Conservation (phyloP, 2,329 filamentous ascomycete genomes). For the Botryotinia globosa region DNA sequence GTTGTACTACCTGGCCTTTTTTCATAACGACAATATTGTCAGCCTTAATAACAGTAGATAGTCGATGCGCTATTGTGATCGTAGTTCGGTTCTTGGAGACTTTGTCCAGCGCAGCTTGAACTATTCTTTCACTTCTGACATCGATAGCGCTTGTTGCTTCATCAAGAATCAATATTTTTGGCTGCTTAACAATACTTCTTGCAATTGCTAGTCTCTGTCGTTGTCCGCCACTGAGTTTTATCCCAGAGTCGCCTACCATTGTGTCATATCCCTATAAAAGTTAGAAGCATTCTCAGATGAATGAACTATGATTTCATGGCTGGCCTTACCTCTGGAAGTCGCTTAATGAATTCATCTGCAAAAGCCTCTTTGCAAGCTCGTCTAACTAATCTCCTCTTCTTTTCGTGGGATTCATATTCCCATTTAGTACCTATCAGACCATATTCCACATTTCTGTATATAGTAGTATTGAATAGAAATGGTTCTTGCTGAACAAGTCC, state of each 20-base stretch:
- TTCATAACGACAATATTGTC: slow-evolving; percentile 81
- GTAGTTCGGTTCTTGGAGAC: slow-evolving; percentile 82
- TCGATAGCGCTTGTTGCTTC: slow-evolving; percentile 67
- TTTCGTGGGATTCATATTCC: slow-evolving; percentile 22
- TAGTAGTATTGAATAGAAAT: slow-evolving; percentile 51
- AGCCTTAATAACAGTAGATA: slow-evolving; percentile 87
- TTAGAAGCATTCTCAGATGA: neutral
- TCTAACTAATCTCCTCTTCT: slow-evolving; percentile 27
- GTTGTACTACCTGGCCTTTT: slow-evolving; percentile 69
- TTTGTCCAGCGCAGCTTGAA: slow-evolving; percentile 79
- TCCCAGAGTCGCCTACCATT: slow-evolving; percentile 69
- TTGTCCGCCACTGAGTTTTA: slow-evolving; percentile 77
- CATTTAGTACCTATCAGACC: slow-evolving; percentile 28
- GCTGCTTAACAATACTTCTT: slow-evolving; percentile 51
- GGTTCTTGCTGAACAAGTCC: slow-evolving; percentile 56
- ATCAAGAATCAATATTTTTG: slow-evolving; percentile 57
- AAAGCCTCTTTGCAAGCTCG: slow-evolving; percentile 54
- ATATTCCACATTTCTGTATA: slow-evolving; percentile 35
- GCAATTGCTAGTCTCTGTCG: slow-evolving; percentile 72
- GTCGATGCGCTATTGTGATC: slow-evolving; percentile 86
- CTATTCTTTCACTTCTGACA: slow-evolving; percentile 85
- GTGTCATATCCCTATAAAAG: slow-evolving; percentile 61
- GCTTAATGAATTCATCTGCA: slow-evolving; percentile 54
- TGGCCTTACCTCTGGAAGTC: slow-evolving; percentile 45
- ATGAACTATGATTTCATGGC: neutral